Conservation (phyloP, 1,284 basidiomycete species). For the Malassezia sympodialis region DNA sequence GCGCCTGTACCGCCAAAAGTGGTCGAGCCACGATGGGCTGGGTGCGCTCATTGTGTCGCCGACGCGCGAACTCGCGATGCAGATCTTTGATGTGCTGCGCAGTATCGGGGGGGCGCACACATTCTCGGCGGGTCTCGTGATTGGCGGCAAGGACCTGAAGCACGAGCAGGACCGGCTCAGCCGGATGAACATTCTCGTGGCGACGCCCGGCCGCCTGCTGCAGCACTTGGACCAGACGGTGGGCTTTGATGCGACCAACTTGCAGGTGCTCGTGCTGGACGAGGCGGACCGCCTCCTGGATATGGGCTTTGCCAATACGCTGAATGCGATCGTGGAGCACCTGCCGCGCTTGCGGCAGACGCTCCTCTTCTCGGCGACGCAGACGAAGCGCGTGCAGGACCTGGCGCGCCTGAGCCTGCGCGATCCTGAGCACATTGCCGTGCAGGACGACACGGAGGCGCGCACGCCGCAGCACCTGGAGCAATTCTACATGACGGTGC, state of each 20-base stretch:
- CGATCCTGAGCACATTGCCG: conserved; percentile 66
- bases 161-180: conserved; percentile 70
- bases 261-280: conserved; percentile 89
- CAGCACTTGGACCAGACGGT: conserved; percentile 98
- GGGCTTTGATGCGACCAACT: conserved; percentile 78
- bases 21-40: conserved; percentile 72
- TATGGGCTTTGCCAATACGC: conserved; percentile 82
- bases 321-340: conserved; percentile 81
- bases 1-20: conserved; percentile 62
- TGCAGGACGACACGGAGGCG: conserved; percentile 44
- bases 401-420: conserved; percentile 80
- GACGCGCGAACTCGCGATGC: conserved; percentile 86
- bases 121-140: conserved; percentile 89
- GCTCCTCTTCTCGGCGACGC: conserved; percentile 89
- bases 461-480: conserved; percentile 64
- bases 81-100: conserved; percentile 90
- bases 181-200: conserved; percentile 93
- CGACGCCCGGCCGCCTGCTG: conserved; percentile 83
- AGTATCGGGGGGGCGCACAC: conserved; percentile 81
- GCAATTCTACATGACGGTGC: conserved; percentile 78
- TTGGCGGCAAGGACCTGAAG: conserved; percentile 90
- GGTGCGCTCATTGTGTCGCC: conserved; percentile 90
- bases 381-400: conserved; percentile 79
- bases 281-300: conserved; percentile 94
- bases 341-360: conserved; percentile 61